Percentiles rank a stretch among this genome's conserved stretches.
Conservation (phyloP, 108 stramenopile species). For the Discostella stelligeroides region DNA sequence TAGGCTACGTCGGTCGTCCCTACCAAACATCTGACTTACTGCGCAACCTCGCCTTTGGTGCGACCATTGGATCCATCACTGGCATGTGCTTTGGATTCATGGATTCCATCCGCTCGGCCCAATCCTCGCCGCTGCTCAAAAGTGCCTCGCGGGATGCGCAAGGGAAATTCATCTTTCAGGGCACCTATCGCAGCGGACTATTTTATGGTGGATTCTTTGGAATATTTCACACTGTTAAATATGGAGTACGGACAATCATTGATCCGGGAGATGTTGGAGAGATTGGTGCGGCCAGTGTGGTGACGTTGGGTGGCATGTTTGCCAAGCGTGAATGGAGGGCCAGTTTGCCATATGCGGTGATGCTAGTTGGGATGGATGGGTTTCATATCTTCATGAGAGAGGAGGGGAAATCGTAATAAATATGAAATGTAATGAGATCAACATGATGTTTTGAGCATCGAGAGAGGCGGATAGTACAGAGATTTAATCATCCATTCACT, state of each 20-base stretch:
- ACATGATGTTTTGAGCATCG: too few relatives aligned
- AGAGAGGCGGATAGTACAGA: too few relatives aligned
- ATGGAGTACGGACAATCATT: constrained; percentile 60
- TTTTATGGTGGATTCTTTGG: constrained; percentile 78
- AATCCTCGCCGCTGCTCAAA: constrained; percentile 60
- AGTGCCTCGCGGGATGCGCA: constrained; percentile 77
- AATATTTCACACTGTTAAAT: constrained; percentile 69
- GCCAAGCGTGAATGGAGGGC: constrained; percentile 67
- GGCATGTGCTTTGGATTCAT: constrained; percentile 90
- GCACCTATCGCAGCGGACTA: constrained; percentile 64
- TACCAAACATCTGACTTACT: constrained; percentile 68
- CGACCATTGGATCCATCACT: constrained; percentile 77
- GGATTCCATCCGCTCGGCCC: constrained; percentile 79
- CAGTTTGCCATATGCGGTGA: constrained; percentile 79
- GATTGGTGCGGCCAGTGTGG: constrained; percentile 58
- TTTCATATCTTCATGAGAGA: constrained; percentile 74
- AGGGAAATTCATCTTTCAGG: constrained; percentile 70
- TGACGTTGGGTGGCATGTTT: constrained; percentile 64
- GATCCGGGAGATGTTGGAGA: constrained; percentile 78
- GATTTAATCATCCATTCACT: too few relatives aligned
- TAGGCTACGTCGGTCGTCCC: constrained; percentile 42
- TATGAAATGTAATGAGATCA: too few relatives aligned
- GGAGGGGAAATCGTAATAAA: constrained; percentile 17
- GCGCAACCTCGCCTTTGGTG: constrained; percentile 75
- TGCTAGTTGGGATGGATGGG: constrained; percentile 83